A percentile compares a stretch with the other conserved stretches of the same genome.
phyloP scores from a whole-genome alignment of 257 asterid genomes.

The Nicotiana otophora region DNA sequence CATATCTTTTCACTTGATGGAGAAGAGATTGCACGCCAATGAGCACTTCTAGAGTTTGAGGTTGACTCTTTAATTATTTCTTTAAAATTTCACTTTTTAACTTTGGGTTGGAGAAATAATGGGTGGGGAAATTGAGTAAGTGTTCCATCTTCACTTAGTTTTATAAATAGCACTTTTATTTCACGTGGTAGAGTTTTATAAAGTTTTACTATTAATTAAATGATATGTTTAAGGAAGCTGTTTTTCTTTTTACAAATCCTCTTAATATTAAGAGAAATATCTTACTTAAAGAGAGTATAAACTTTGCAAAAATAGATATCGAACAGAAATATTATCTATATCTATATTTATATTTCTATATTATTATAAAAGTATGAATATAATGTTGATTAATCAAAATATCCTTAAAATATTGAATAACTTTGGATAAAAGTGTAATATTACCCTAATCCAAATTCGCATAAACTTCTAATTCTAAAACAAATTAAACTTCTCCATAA shows the following conservation, averaged over 20 bases:
- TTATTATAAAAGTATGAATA: no score
- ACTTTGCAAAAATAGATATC: not conserved
- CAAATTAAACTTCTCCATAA: no score
- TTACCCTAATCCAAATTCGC: no score
- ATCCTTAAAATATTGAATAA: no score
- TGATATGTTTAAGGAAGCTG: not conserved
- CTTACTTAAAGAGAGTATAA: not conserved
- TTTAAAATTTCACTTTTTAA: not conserved
- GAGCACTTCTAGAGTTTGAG: slow-evolving; percentile 2
- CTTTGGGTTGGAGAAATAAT: not conserved
- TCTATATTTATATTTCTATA: no score
- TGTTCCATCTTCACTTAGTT: not conserved
- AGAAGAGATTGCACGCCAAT: not conserved
- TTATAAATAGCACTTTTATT: not conserved
- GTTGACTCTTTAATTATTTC: not conserved
- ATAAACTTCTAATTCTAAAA: no score
- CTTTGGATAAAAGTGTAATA: no score
- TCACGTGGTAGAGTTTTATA: not conserved
- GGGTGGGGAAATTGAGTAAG: not conserved
- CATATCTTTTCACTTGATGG: not conserved
- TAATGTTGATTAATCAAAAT: no score
- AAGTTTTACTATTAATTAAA: not conserved
- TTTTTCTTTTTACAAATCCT: no score
- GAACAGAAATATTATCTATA: no score
- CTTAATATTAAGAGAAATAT: not conserved